Evolutionary conservation across 495 filamentous ascomycete genomes (phyloP), one percentile per base, ranked within the genome.

Genomic region (Hypomontagnella submonticulosa): DNA sequence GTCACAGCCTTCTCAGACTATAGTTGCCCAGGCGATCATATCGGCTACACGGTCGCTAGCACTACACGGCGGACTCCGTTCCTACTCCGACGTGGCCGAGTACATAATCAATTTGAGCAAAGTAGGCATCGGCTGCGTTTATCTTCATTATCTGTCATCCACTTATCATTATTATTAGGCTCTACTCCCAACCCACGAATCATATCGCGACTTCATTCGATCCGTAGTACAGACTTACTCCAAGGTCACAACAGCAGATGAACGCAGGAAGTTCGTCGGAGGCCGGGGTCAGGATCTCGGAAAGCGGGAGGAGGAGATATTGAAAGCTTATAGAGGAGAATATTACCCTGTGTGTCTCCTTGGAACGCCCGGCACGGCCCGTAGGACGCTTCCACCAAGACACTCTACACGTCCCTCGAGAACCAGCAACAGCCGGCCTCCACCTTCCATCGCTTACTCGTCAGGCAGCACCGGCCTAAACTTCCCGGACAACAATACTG

Each of bases 1-100:
- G 10, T 62, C 48, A 3, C 42, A 33, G 7, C 34, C 32, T 0
- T 7, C 12, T 3, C 48, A 47, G 20, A 27, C 56, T 4, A 50
- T 58, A 8, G 16, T 63, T 12, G 13, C 34, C 10, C 54, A 44
- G 42, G 66, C 66, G 1, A 69, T 69, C 4, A 38, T 69, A 9
- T 56, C 55, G n/a, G 56, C 55, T 13, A 54, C 66, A 16, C 37
- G 53, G 13, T 60, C 53, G 8, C 15, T 51, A 4, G 44, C 32
- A 4, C 33, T 23, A 1, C 44, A 38, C 43, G 60, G 66, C n/a
- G 43, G 37, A 10, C 10, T 69, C 9, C 42, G 37, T 9, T 63
- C 66, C 0, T 27, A 63, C 10, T 4, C n/a, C 3, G 40, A 42
- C 3, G 40, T 52, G 12, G 55, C 33, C 1, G 15, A 55, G 2